These are phyloP conservation scores for Echinosophora koreensis DNA, from an alignment of 306 rosid genomes.

Conservation along the genomic window DNA sequence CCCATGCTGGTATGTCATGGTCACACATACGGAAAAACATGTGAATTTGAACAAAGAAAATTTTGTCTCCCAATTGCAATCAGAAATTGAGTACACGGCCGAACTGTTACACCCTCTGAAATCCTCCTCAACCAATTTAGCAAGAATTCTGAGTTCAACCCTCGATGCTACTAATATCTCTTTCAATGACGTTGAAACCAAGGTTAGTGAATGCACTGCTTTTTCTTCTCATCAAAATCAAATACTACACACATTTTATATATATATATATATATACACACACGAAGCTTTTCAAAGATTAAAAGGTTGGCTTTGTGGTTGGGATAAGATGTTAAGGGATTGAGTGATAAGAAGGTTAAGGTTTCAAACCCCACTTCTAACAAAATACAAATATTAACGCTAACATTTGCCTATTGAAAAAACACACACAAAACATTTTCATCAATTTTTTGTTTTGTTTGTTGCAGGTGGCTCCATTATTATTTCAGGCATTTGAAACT, in stretches of 20 bases:
- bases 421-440: no score
- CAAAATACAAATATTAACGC: no score
- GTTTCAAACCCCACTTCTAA: no score
- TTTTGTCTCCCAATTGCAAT: conserved; percentile 25
- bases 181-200: conserved; percentile 41
- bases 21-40: conserved; percentile 25
- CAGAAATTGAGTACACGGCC: conserved; percentile 28
- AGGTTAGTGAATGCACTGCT: conserved; percentile 27
- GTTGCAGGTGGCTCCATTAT: conserved; percentile 60
- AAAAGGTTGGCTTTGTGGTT: no score
- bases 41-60: conserved; percentile 26
- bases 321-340: no score
- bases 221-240: background rate
- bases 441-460: background rate
- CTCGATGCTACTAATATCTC: conserved; percentile 30
- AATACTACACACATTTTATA: background rate
- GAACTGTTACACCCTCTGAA: conserved; percentile 27
- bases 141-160: conserved; percentile 36
- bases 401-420: no score
- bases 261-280: no score
- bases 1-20: conserved; percentile 43
- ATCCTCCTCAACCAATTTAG: conserved; percentile 46
- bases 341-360: no score
- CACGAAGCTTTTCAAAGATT: no score
- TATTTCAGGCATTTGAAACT: conserved; percentile 58